A percentile compares a stretch with the other conserved stretches of the same genome.
phyloP scores from a whole-genome alignment of 805 yeast species.

The Ogataea siamensis region DNA sequence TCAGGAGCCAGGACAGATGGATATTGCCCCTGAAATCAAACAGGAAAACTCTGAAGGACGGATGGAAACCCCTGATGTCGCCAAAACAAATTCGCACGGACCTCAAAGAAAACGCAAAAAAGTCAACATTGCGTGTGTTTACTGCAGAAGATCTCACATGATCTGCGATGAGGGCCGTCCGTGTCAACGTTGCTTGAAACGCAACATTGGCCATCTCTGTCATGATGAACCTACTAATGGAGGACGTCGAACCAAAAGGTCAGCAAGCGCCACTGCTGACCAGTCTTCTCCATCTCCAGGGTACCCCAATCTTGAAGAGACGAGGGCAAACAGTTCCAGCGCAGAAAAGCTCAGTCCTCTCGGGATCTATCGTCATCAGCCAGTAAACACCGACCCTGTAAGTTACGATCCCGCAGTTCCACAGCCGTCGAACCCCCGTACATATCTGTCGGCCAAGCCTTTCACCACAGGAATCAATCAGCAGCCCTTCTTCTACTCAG shows the following conservation, averaged over 20 bases:
- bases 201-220: constrained; percentile 87
- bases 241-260: constrained; percentile 20
- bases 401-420: constrained; percentile 1
- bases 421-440: constrained; percentile 6
- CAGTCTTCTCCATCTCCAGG: constrained; percentile 13
- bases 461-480: constrained; percentile 40
- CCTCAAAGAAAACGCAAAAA: constrained; percentile 40
- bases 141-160: constrained; percentile 91
- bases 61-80: neutral
- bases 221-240: constrained; percentile 62
- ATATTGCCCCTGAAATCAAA: neutral
- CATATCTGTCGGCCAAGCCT: constrained; percentile 10
- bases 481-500: constrained; percentile 81
- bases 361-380: constrained; percentile 19
- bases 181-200: constrained; percentile 77
- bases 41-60: constrained; percentile 3
- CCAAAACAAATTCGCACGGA: neutral
- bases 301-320: constrained; percentile 8
- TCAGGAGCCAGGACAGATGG: too few relatives aligned
- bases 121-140: constrained; percentile 75
- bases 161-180: constrained; percentile 80
- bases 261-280: constrained; percentile 5
- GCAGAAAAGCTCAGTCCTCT: constrained; percentile 16
- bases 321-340: constrained; percentile 9
- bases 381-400: constrained; percentile 3